phyloP scores from a whole-genome alignment of 257 asterid species.

The Lycium barbarum region DNA sequence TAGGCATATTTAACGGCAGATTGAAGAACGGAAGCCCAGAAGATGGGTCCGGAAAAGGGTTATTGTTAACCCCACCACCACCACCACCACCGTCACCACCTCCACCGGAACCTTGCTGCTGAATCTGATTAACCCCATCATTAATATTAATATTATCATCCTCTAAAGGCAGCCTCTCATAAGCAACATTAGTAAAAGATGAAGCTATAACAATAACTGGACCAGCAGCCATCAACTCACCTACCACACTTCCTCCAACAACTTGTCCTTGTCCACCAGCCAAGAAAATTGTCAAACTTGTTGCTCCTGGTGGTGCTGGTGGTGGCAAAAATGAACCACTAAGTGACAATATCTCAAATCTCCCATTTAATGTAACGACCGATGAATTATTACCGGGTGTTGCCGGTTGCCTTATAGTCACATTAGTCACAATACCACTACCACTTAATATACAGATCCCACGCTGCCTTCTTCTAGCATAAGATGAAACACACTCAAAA shows the following conservation, averaged over 20 bases:
- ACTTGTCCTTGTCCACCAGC: slow-evolving; percentile 72
- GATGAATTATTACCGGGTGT: slow-evolving; percentile 44
- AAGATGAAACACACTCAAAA: slow-evolving; percentile 52
- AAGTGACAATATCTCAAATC: slow-evolving; percentile 59
- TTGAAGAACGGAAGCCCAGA: slow-evolving; percentile 77
- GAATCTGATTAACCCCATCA: slow-evolving; percentile 42
- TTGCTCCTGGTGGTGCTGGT: slow-evolving; percentile 70
- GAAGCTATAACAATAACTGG: slow-evolving; percentile 64
- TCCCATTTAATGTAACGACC: slow-evolving; percentile 53
- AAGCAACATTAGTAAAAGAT: slow-evolving; percentile 65
- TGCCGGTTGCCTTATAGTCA: slow-evolving; percentile 53
- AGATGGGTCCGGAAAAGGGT: slow-evolving; percentile 64
- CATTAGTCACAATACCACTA: slow-evolving; percentile 57
- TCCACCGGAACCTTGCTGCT: slow-evolving; percentile 42
- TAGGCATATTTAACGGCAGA: slow-evolving; percentile 69
- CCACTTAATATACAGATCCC: slow-evolving; percentile 71
- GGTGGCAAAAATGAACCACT: slow-evolving; percentile 64
- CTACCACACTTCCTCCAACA: slow-evolving; percentile 69
- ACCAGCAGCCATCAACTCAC: slow-evolving; percentile 60
- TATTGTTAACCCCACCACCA: slow-evolving; percentile 28
- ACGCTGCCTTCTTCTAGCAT: slow-evolving; percentile 61
- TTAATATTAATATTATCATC: slow-evolving; percentile 36
- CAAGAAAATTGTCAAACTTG: slow-evolving; percentile 57
- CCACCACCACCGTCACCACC: slow-evolving; percentile 39
- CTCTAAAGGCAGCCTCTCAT: slow-evolving; percentile 63